Evolutionary conservation across 495 filamentous ascomycete species (phyloP), one percentile per base, ranked within the genome.

Genomic region (Penicillium macrosclerotiorum): DNA sequence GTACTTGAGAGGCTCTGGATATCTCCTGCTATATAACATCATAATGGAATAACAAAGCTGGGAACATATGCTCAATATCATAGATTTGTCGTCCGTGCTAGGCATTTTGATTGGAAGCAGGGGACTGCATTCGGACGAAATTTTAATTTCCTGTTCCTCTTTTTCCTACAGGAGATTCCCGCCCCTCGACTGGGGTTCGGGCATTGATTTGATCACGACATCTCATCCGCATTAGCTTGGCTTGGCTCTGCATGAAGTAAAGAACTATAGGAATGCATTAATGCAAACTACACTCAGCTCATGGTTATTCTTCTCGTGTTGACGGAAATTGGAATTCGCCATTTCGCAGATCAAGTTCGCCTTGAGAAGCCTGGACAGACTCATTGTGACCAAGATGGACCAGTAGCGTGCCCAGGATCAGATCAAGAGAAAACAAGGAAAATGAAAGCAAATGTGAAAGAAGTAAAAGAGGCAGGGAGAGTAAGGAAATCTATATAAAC

Each of bases 401-500:
- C 16, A 14, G 37, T 59, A 49, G 53, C 57, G 54, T 60, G 57
- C 50, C 54, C 24, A 25, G 23, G 37, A 0, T 37, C 24, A 19
- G n/a, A n/a, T n/a, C n/a, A n/a, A n/a, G n/a, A n/a, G n/a, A 23
- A 20, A 37, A 19, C 14, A 14, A 5, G 18, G 20, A 25, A 14
- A 13, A 19, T 38, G 36, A 25, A 24, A 24, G 13, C 5, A 29
- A 29, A 41, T 17, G 25, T n/a, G 1, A 25, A 41, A 19, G 24
- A 8, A n/a, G 23, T 17, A 41, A 29, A 5, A 1, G 25, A 41
- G 18, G 2, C 16, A 26, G 14, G 3, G 20, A 29, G 11, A 27
- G 26, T 3, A 19, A 14, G 25, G 42, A 26, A 8, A 23, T 35
- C 30, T 59, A 62, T 62, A 54, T 62, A 62, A 55, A 45, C 14